Base-by-base conservation (phyloP, 495 filamentous ascomycete species). In the Staphylotrichum longicolle region DNA sequence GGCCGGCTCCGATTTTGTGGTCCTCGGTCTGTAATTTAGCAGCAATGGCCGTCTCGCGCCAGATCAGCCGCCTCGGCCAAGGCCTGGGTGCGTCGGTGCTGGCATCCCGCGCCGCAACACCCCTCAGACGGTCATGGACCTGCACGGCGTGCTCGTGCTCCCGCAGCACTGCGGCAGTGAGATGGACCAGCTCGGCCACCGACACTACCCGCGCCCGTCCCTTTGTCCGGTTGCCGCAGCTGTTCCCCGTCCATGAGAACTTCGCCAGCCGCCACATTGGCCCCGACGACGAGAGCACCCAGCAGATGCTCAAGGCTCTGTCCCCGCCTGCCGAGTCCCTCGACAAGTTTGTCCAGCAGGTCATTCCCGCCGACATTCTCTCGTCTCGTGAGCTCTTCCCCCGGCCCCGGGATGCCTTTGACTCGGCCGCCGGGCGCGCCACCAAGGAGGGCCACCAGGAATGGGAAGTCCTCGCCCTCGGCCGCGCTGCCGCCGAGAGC, bases 181-280 rank as follows among this genome's bases (percentile, higher is more conserved):
- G 58, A 12, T 65, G 58, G 51, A 60, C 50, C 39, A 60, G 51
- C 57, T 63, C 55, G 35, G 42, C 45, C 45, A 50, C 39, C 9
- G 58, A 39, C 30, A 48, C 54, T 7, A 37, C 58, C 53, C 7
- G n/a, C 41, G 32, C 37, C 45, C 48, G 54, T 45, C 60, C 60
- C 37, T 66, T 64, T n/a, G 11, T 61, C 33, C 57, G 55, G 42
- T 27, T 66, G 5, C 64, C 66, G 14, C 52, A 66, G 37, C 58
- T 67, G 27, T 77, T 73, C 66, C 65, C 64, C 8, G 65, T 68
- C 34, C 63, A 71, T 40, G 77, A 78, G 75, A 89, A 85, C 32
- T 98, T 98, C 71, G 81, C 89, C 54, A 80, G 87, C 33, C 86
- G 94, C n/a, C 94, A 98, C 70, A 96, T 98, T 76, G 94, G 94